Percentiles rank a stretch among this genome's conserved stretches.
Conservation (phyloP, 2,329 filamentous ascomycete genomes). For the Botrytis cinerea region DNA sequence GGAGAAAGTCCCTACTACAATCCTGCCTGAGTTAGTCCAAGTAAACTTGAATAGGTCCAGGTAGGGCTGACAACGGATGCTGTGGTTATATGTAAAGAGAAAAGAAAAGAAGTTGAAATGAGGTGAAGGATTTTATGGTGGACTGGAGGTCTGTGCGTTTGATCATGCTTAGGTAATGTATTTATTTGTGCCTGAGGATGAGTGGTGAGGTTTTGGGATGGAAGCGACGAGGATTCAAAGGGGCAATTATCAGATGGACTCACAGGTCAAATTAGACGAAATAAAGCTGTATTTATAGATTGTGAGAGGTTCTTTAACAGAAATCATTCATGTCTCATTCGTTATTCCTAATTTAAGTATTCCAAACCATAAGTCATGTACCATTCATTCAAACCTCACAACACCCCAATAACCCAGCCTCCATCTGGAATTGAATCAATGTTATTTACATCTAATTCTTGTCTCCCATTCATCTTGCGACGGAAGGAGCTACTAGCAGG, state of each 20-base stretch:
- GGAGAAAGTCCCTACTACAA: constrained; percentile 11
- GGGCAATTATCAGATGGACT: neutral
- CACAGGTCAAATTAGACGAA: neutral
- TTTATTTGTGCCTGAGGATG: neutral
- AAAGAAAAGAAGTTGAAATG: constrained; percentile 7
- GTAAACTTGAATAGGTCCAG: neutral
- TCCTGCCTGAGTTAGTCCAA: neutral
- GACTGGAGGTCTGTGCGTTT: neutral
- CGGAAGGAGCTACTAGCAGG: constrained; percentile 43
- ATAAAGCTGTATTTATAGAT: too few species aligned
- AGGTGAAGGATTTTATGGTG: constrained; percentile 19
- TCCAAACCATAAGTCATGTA: neutral
- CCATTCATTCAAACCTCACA: neutral
- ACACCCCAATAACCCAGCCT: constrained; percentile 4
- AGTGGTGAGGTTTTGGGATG: neutral
- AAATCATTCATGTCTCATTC: neutral
- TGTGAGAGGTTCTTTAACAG: neutral
- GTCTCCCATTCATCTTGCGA: constrained; percentile 45
- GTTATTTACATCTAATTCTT: constrained; percentile 43
- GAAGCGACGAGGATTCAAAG: neutral
- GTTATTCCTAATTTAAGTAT: neutral
- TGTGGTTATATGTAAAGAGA: constrained; percentile 22
- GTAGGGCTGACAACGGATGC: constrained; percentile 16
- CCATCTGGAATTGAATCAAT: constrained; percentile 44
- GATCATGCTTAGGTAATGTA: neutral